These are phyloP conservation scores for Exidia glandulosa DNA, from an alignment of 768 basidiomycete genomes.

Conservation along the genomic window DNA sequence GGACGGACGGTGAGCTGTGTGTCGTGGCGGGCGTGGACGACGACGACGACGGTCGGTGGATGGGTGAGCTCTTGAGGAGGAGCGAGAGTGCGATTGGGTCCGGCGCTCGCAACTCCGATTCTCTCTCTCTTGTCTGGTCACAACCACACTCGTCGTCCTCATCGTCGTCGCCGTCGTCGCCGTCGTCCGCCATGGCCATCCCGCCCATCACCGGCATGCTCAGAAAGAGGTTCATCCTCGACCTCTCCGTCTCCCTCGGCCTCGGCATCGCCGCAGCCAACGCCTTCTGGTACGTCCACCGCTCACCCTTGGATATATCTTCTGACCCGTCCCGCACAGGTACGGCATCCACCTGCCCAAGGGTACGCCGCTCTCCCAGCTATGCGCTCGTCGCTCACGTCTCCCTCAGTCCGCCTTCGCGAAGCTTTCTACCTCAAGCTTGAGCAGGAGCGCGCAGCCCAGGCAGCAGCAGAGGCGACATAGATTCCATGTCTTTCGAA, in stretches of 20 bases:
- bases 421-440: slow-evolving; percentile 82
- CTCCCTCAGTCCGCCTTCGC: slow-evolving; percentile 58
- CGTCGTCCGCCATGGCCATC: slow-evolving; percentile 77
- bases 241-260: slow-evolving; percentile 62
- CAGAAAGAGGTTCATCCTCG: slow-evolving; percentile 86
- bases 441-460: slow-evolving; percentile 32
- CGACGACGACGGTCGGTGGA: background rate
- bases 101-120: background rate
- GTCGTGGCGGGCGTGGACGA: background rate
- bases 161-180: slow-evolving; percentile 2
- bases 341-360: slow-evolving; percentile 70
- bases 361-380: slow-evolving; percentile 39
- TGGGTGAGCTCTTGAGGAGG: too few species aligned
- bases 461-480: background rate
- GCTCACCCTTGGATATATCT: slow-evolving; percentile 11
- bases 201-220: slow-evolving; percentile 89
- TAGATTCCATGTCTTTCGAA: too few species aligned
- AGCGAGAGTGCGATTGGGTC: background rate
- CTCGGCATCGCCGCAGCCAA: slow-evolving; percentile 68
- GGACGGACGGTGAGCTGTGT: slow-evolving; percentile 1
- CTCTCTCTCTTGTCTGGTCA: slow-evolving; percentile 5
- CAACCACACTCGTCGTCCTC: slow-evolving; percentile 11
- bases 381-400: slow-evolving; percentile 5
- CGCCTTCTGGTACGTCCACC: slow-evolving; percentile 63
- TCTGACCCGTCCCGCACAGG: slow-evolving; percentile 32